A percentile compares a stretch with the other conserved stretches of the same genome.
phyloP scores from a whole-genome alignment of 805 yeast genomes.

The Komagataella populi region DNA sequence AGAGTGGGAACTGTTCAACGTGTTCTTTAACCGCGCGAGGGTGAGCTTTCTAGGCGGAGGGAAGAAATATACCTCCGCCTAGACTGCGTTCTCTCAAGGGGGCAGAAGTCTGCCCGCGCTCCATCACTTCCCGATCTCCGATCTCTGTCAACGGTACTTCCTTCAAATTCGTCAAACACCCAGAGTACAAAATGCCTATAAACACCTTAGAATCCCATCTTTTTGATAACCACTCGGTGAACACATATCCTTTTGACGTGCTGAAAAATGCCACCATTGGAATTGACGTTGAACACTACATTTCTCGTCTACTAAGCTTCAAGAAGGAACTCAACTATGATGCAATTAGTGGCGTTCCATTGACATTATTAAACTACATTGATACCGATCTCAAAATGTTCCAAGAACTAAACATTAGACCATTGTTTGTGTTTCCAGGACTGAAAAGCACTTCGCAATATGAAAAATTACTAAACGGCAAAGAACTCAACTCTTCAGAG shows the following conservation, averaged over 20 bases:
- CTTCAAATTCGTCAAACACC: slow-evolving; percentile 1
- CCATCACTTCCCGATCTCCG: no score
- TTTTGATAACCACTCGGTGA: slow-evolving; percentile 52
- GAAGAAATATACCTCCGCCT: slow-evolving; percentile 1
- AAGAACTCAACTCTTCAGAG: slow-evolving; percentile 18
- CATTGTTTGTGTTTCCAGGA: slow-evolving; percentile 72
- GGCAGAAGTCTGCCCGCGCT: not conserved
- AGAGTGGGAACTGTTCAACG: not conserved
- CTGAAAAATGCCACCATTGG: slow-evolving; percentile 61
- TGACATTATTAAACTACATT: slow-evolving; percentile 39
- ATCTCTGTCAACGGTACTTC: no score
- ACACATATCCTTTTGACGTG: slow-evolving; percentile 47
- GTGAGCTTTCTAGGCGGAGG: not conserved
- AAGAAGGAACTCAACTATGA: slow-evolving; percentile 58
- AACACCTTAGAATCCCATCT: slow-evolving; percentile 54
- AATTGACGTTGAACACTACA: slow-evolving; percentile 72
- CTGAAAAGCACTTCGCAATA: slow-evolving; percentile 25
- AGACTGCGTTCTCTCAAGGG: not conserved
- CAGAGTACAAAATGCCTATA: slow-evolving; percentile 15
- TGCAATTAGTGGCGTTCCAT: slow-evolving; percentile 76
- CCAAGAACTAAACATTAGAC: slow-evolving; percentile 50
- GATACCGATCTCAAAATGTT: slow-evolving; percentile 52
- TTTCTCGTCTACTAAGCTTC: slow-evolving; percentile 44
- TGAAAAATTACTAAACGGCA: slow-evolving; percentile 10
- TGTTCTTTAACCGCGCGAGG: not conserved